Evolutionary conservation across 1,284 basidiomycete species (phyloP).

Genomic region (Sporisorium graminicola): DNA sequence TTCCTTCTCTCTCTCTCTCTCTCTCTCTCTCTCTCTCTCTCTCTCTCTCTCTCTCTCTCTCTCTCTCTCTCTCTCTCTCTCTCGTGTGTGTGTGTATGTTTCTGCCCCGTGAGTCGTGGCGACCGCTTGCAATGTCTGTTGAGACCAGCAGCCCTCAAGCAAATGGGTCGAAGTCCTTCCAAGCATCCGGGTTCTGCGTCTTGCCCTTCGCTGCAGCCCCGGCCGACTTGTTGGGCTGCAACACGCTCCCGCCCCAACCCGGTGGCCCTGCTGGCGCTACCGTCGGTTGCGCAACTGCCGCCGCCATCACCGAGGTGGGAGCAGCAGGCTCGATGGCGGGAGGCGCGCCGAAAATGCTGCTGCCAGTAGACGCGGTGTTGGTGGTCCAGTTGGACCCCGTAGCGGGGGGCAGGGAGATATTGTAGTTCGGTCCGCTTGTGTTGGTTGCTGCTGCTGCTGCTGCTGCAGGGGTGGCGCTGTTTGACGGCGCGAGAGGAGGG

Average conservation of each 20-base stretch:
- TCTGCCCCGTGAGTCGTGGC: too few species aligned
- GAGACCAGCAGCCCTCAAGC: constrained; percentile 10
- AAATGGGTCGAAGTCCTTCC: constrained; percentile 62
- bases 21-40: not conserved
- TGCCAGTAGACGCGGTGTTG: not conserved
- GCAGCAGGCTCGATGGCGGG: constrained; percentile 20
- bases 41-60: too few species aligned
- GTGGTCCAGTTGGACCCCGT: constrained; percentile 27
- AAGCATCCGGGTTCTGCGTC: constrained; percentile 23
- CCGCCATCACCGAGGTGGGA: not conserved
- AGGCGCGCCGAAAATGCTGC: constrained; percentile 4
- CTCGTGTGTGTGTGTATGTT: not conserved
- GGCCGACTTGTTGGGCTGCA: constrained; percentile 45
- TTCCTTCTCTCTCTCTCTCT: not conserved
- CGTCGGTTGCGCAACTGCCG: not conserved
- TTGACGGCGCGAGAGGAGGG: not conserved
- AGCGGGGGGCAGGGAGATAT: constrained; percentile 50
- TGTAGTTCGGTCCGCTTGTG: constrained; percentile 56
- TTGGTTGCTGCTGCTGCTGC: not conserved
- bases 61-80: not conserved
- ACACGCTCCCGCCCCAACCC: constrained; percentile 43
- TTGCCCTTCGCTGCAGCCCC: not conserved
- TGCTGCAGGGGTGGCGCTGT: too few species aligned
- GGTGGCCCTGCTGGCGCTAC: constrained; percentile 13
- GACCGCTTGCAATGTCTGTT: too few species aligned